Conservation (phyloP, 2,329 filamentous ascomycete genomes). For the Albophoma yamanashiensis region DNA sequence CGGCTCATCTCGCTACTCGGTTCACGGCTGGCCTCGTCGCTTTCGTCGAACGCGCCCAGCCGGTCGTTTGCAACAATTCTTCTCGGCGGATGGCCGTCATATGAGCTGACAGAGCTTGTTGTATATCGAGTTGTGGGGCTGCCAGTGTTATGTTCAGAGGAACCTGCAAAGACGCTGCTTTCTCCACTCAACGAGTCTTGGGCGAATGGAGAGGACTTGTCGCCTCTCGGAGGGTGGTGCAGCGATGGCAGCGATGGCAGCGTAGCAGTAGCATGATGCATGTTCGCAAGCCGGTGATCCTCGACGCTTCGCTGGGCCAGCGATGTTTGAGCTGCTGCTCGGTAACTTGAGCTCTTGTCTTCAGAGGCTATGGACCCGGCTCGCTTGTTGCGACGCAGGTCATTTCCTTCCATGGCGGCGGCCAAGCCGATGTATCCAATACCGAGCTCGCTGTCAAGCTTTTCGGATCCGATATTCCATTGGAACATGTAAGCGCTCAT, state of each 20-base stretch:
- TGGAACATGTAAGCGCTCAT: slow-evolving; percentile 56
- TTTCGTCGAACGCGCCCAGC: slow-evolving; percentile 19
- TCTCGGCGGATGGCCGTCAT: slow-evolving; percentile 13
- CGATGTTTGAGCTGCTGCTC: neutral
- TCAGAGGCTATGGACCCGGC: slow-evolving; percentile 3
- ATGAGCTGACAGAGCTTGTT: slow-evolving; percentile 18
- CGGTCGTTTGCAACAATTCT: slow-evolving; percentile 11
- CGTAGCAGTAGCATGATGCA: neutral
- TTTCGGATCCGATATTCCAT: slow-evolving; percentile 50
- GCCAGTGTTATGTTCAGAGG: slow-evolving; percentile 2
- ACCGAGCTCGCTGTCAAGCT: slow-evolving; percentile 48
- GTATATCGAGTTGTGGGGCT: slow-evolving; percentile 10
- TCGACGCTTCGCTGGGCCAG: slow-evolving; percentile 4
- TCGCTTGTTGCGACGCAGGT: slow-evolving; percentile 11
- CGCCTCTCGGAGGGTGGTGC: slow-evolving; percentile 1
- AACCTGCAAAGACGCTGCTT: slow-evolving; percentile 2
- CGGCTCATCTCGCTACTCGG: slow-evolving; percentile 1
- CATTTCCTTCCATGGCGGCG: slow-evolving; percentile 44
- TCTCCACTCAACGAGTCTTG: slow-evolving; percentile 7
- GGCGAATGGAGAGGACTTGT: slow-evolving; percentile 1
- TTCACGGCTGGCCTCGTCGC: slow-evolving; percentile 1
- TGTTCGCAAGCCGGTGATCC: slow-evolving; percentile 1
- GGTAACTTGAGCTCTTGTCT: slow-evolving; percentile 3
- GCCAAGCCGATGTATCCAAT: slow-evolving; percentile 59
- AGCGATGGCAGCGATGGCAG: neutral